phyloP scores from a whole-genome alignment of 169 alveolate species.

The Plasmodium falciparum region DNA sequence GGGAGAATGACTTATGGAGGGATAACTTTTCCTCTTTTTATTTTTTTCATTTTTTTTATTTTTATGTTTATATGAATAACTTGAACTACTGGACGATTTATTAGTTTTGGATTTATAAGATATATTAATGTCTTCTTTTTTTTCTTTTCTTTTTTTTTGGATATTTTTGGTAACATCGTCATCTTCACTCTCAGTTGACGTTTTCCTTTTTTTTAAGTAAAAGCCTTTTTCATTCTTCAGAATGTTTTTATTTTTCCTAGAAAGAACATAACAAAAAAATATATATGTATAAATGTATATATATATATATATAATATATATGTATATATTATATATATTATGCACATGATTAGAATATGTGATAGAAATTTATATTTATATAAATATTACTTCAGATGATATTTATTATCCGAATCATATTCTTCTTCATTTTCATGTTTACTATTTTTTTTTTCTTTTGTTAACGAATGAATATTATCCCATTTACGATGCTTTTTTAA shows the following conservation, averaged over 20 bases:
- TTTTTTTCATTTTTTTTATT: background rate
- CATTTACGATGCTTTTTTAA: slow-evolving; percentile 50
- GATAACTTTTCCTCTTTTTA: slow-evolving; percentile 9
- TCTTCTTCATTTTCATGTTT: slow-evolving; percentile 2
- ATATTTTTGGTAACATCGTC: background rate
- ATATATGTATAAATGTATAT: background rate
- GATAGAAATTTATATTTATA: too few relatives aligned
- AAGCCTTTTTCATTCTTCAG: slow-evolving; percentile 43
- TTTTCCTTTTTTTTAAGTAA: slow-evolving; percentile 34
- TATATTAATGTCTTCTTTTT: background rate
- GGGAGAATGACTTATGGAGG: background rate
- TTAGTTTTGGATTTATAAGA: slow-evolving; percentile 21
- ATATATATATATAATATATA: background rate
- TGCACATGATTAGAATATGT: background rate
- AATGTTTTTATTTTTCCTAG: slow-evolving; percentile 43
- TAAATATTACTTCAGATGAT: slow-evolving; percentile 10
- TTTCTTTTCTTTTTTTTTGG: slow-evolving; percentile 9
- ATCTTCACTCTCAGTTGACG: slow-evolving; percentile 5
- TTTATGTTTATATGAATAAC: slow-evolving; percentile 4
- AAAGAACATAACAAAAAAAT: slow-evolving; percentile 6
- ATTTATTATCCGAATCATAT: slow-evolving; percentile 8
- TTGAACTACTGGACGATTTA: slow-evolving; percentile 4
- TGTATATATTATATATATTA: background rate
- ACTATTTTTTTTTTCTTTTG: slow-evolving; percentile 18
- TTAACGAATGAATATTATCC: slow-evolving; percentile 32